A percentile compares a stretch with the other conserved stretches of the same genome.
These are phyloP conservation scores for Endocladia muricata DNA, from an alignment of 31 red algal species.

Conservation along the genomic window DNA sequence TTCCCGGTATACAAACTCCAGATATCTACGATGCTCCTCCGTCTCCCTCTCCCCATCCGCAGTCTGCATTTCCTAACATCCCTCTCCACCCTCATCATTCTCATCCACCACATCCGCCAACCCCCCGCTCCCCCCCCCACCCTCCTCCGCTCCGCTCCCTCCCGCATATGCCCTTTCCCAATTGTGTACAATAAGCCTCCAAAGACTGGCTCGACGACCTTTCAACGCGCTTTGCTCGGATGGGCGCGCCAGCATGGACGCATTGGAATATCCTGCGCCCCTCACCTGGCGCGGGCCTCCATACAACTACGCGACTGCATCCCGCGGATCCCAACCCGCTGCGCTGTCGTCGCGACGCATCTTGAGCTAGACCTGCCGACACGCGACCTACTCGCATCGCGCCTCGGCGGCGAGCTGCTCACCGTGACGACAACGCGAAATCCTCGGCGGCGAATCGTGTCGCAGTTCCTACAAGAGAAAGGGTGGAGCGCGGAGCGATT, in stretches of 20 bases:
- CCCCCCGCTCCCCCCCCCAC: not conserved
- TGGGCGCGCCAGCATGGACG: not conserved
- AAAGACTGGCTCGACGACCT: conserved; percentile 2
- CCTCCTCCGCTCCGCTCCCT: not conserved
- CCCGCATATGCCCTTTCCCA: not conserved
- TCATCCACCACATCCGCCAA: not conserved
- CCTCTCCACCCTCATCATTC: not conserved
- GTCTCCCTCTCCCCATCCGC: not conserved
- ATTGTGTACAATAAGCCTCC: conserved; percentile 20
- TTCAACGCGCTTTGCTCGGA: not conserved
- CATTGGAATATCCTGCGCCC: not conserved
- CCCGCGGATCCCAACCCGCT: not conserved
- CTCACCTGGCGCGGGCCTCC: not conserved
- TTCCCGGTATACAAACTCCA: no score
- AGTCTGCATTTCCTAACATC: not conserved
- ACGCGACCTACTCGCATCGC: not conserved
- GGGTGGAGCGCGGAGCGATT: not conserved
- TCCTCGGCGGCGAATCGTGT: conserved; percentile 2
- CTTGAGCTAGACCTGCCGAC: not conserved
- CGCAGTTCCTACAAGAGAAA: not conserved
- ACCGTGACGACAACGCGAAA: conserved; percentile 9
- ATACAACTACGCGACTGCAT: conserved; percentile 9
- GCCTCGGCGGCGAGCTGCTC: not conserved
- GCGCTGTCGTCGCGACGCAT: not conserved
- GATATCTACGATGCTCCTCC: no score